phyloP scores from a whole-genome alignment of 192 early-diverging fungal species.

The Chytriomyces sp. region DNA sequence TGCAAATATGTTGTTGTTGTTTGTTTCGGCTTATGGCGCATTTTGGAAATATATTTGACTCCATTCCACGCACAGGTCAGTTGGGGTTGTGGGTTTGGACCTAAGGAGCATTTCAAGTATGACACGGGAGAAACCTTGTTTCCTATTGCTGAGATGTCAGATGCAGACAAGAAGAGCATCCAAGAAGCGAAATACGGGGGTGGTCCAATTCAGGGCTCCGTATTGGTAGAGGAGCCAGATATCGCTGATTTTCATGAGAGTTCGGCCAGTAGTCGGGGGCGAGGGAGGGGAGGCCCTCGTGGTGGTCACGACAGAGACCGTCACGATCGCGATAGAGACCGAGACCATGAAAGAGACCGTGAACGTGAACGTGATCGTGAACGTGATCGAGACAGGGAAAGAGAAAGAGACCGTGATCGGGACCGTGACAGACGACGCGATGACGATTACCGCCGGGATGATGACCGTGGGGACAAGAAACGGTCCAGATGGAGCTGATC shows the following conservation, averaged over 20 bases:
- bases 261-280: background rate
- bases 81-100: conserved; percentile 62
- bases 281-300: background rate
- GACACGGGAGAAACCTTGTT: conserved; percentile 45
- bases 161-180: conserved; percentile 44
- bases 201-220: conserved; percentile 49
- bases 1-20: conserved; percentile 1
- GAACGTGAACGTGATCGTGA: conserved; percentile 7
- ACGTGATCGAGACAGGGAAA: background rate
- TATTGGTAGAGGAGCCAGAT: conserved; percentile 56
- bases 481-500: conserved; percentile 23
- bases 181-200: conserved; percentile 38
- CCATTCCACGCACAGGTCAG: conserved; percentile 32
- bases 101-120: conserved; percentile 55
- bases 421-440: background rate
- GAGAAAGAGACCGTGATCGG: background rate
- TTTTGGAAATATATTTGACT: background rate
- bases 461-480: conserved; percentile 22
- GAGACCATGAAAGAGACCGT: background rate
- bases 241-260: conserved; percentile 25
- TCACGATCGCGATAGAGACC: conserved; percentile 1
- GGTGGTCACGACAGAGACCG: conserved; percentile 17
- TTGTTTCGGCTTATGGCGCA: background rate
- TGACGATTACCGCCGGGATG: background rate
- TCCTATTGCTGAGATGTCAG: conserved; percentile 46